Conservation (phyloP, 2,329 filamentous ascomycete species). For the Pseudocercospora cruenta region DNA sequence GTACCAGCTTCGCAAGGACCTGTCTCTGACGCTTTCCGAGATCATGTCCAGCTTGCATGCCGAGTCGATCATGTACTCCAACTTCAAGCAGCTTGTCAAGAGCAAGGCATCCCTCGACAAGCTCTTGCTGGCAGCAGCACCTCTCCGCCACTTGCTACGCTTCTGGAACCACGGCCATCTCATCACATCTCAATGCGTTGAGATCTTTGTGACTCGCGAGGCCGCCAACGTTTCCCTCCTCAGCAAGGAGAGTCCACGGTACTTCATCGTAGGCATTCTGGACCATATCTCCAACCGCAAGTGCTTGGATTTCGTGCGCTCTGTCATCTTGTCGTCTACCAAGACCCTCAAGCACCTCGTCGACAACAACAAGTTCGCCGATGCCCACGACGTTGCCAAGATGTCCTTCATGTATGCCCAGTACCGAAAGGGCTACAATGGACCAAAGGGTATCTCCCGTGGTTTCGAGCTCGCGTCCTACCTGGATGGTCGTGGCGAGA, state of each 20-base stretch:
- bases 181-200: slow-evolving; percentile 37
- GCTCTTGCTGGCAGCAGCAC: slow-evolving; percentile 41
- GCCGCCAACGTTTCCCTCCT: slow-evolving; percentile 36
- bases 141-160: slow-evolving; percentile 44
- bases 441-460: slow-evolving; percentile 44
- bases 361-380: slow-evolving; percentile 43
- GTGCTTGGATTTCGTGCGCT: slow-evolving; percentile 45
- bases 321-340: slow-evolving; percentile 47
- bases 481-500: slow-evolving; percentile 48
- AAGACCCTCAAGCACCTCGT: slow-evolving; percentile 42
- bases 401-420: slow-evolving; percentile 50
- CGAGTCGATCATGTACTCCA: slow-evolving; percentile 42
- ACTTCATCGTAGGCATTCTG: slow-evolving; percentile 49
- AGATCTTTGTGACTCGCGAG: slow-evolving; percentile 43
- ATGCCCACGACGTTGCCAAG: slow-evolving; percentile 50
- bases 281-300: slow-evolving; percentile 43
- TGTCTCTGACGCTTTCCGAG: slow-evolving; percentile 45
- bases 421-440: slow-evolving; percentile 48
- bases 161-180: slow-evolving; percentile 42
- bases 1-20: slow-evolving; percentile 44
- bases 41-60: slow-evolving; percentile 39
- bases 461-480: slow-evolving; percentile 53
- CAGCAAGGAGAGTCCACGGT: slow-evolving; percentile 36
- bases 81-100: slow-evolving; percentile 42
- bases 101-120: slow-evolving; percentile 39